phyloP scores from a whole-genome alignment of 2,329 filamentous ascomycete species.

The Fusarium multiceps region DNA sequence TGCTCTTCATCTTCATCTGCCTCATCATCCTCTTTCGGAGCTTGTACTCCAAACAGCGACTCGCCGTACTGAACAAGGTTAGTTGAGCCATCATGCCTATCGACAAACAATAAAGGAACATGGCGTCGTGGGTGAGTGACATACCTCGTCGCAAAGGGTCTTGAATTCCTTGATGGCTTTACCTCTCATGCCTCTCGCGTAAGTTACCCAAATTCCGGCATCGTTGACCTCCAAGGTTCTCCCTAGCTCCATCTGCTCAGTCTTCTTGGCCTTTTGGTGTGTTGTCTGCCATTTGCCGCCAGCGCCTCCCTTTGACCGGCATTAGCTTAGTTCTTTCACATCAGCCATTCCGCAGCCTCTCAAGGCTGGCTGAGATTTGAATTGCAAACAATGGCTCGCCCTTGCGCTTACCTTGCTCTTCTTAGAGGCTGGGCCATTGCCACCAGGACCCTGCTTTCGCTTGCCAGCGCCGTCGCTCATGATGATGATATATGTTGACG shows the following conservation, averaged over 20 bases:
- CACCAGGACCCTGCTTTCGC: constrained; percentile 51
- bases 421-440: constrained; percentile 48
- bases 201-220: constrained; percentile 81
- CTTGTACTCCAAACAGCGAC: constrained; percentile 65
- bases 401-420: constrained; percentile 55
- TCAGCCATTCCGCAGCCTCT: background rate
- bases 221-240: constrained; percentile 73
- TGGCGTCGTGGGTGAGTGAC: background rate
- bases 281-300: constrained; percentile 71
- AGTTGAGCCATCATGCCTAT: constrained; percentile 13
- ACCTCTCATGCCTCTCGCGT: constrained; percentile 75
- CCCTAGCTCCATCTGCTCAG: constrained; percentile 55
- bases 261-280: constrained; percentile 64
- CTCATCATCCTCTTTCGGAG: constrained; percentile 48
- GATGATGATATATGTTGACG: background rate
- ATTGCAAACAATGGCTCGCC: background rate
- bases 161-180: constrained; percentile 76
- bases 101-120: background rate
- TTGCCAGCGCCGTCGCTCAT: constrained; percentile 52
- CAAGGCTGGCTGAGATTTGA: background rate
- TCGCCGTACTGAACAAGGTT: constrained; percentile 68
- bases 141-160: constrained; percentile 73
- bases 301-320: constrained; percentile 58
- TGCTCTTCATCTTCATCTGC: constrained; percentile 54
- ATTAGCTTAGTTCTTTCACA: constrained; percentile 24